A percentile compares a stretch with the other conserved stretches of the same genome.
Conservation (phyloP, 306 rosid species). For the Parietaria judaica region DNA sequence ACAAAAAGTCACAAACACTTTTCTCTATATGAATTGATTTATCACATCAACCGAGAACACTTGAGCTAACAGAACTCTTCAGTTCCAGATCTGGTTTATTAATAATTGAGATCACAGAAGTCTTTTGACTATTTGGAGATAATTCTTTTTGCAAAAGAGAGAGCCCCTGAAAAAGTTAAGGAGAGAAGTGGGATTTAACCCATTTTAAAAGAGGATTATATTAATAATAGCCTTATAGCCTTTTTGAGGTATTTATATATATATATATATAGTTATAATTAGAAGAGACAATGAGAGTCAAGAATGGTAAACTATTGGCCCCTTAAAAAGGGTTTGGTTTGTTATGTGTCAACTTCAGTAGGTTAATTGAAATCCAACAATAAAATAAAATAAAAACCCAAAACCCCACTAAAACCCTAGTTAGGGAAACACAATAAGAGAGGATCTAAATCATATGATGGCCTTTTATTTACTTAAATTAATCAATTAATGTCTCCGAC, state of each 20-base stretch:
- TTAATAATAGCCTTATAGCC: background rate
- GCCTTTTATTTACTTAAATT: constrained; percentile 3
- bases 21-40: no score
- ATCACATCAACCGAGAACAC: constrained; percentile 1
- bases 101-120: background rate
- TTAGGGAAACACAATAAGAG: background rate
- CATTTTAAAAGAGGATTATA: background rate
- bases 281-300: constrained; percentile 12
- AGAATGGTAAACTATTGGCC: constrained; percentile 12
- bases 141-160: constrained; percentile 10
- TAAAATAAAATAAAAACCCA: background rate
- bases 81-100: constrained; percentile 3
- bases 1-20: background rate
- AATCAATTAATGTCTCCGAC: constrained; percentile 4
- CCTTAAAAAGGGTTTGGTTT: constrained; percentile 19
- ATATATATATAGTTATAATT: constrained; percentile 17
- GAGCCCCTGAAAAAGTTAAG: background rate
- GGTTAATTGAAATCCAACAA: constrained; percentile 32
- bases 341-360: constrained; percentile 47
- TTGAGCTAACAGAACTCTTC: background rate
- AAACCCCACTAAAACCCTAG: constrained; percentile 2
- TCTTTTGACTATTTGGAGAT: constrained; percentile 4
- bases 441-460: constrained; percentile 5
- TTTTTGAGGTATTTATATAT: constrained; percentile 10
- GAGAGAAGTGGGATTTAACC: background rate